Base-by-base conservation (phyloP, 441 rosid genomes). In the Breynia disticha region DNA sequence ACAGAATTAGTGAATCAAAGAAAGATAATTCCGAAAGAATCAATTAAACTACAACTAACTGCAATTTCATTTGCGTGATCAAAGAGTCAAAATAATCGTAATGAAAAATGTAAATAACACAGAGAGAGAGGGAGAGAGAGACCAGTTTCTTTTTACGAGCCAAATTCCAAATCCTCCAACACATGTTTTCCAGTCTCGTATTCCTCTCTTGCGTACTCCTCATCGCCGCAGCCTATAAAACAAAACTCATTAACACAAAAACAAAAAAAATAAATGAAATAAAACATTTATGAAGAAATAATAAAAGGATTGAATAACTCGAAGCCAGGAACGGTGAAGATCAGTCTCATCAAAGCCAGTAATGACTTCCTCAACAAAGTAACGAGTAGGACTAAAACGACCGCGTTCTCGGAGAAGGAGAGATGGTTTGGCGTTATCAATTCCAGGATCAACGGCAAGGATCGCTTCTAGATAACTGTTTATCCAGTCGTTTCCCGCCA, bases 401-500 rank as follows among this genome's bases (percentile, higher is more conserved):
- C 99, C 99, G 72, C 99, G 71, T 70, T 94, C 97, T 35, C 99
- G 63, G 3, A 94, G 86, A 69, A 94, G 73, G 59, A 94, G 72
- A n/a, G 99, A 90, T 8, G 99, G 70, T 38, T 82, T 84, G 53
- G 64, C 82, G 51, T 90, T 96, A 35, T 85, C 97, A 2, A 90
- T 84, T 0, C 81, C 86, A 0, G 86, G 97, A 15, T 95, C 99
- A 2, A 90, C 97, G 70, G 90, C 99, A 17, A 94, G 86, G 38
- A 94, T 94, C 55, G 99, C 97, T 64, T 93, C 99, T 44, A 93
- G 70, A 69, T 93, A 93, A 59, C 99, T 87, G 86, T 86, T 89
- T 9, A 89, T 75, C 99, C 99, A 93, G 61, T 93, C 99, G 76
- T 93, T 93, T 16, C 99, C 97, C 49, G 97, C 99, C 99, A 93